Evolutionary conservation across 192 early-diverging fungal species (phyloP), one percentile per base, ranked within the genome.

Genomic region (Coemansia interrupta): DNA sequence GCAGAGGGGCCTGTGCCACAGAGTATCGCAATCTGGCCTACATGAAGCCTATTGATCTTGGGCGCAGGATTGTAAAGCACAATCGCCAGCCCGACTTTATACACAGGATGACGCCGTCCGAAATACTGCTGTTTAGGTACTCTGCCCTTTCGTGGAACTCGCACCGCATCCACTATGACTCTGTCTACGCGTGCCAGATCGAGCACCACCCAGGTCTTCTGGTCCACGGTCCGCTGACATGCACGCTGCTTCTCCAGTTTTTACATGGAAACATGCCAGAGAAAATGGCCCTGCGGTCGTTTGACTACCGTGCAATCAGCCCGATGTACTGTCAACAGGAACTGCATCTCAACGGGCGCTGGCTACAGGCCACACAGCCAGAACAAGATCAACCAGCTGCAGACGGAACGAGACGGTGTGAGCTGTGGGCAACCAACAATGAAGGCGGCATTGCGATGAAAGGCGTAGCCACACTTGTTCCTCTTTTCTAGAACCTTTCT

Each of bases 121-220:
- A 87, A 26, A 84, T 92, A 29, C 82, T 85, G 17, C 68, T 92
- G 28, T 96, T 96, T 70, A 74, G 91, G 28, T 96, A 90, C 71
- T 94, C 92, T 22, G 91, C 94, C 23, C 57, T 94, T 70, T 90
- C 89, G 4, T 96, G 91, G 80, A 96, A 96, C 68, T 84, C 84
- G 46, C 92, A 96, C 67, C 81, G 83, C 24, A 92, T 96, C 46
- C 94, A 96, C 62, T 96, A 90, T 72, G 90, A 96, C 60, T 72
- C 81, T 15, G 53, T 63, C 9, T 92, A 93, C 56, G 83, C 89
- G 13, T 82, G 77, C 38, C 64, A 83, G 10, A 63, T 82, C 5
- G 92, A 94, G 62, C 72, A 80, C 26, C 86, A 90, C 50, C 84
- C 85, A 52, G 83, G 85, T 3, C 84, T 87, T 49, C 58, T 93